These are phyloP conservation scores for Annulohypoxylon moriforme DNA, from an alignment of 495 filamentous ascomycete species.

Conservation along the genomic window DNA sequence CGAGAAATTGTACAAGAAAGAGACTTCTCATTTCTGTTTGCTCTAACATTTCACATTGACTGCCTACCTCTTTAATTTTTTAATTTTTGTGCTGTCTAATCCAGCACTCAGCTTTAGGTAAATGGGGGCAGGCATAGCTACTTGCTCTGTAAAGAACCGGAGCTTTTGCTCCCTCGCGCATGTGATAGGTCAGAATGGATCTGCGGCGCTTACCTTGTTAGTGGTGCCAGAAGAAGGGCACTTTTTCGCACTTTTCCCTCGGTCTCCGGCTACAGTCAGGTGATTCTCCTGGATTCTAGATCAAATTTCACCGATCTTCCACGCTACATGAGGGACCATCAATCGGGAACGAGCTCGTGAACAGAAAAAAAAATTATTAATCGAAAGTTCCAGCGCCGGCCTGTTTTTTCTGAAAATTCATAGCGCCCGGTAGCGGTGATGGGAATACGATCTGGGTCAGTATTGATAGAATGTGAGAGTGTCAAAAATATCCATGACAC, in stretches of 20 bases:
- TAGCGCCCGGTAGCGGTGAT: background rate
- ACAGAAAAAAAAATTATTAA: background rate
- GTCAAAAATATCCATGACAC: slow-evolving; percentile 25
- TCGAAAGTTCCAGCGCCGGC: slow-evolving; percentile 5
- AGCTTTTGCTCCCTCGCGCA: slow-evolving; percentile 50
- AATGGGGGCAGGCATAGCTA: slow-evolving; percentile 42
- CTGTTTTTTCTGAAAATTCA: background rate
- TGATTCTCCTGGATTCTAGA: slow-evolving; percentile 35
- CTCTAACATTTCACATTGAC: slow-evolving; percentile 37
- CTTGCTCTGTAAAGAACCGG: slow-evolving; percentile 48
- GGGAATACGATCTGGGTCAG: slow-evolving; percentile 1
- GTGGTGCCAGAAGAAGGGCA: slow-evolving; percentile 32
- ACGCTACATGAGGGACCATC: slow-evolving; percentile 9
- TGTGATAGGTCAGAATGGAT: slow-evolving; percentile 49
- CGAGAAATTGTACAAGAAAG: slow-evolving; percentile 34
- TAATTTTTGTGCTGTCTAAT: slow-evolving; percentile 48
- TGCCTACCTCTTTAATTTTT: slow-evolving; percentile 47
- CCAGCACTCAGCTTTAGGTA: slow-evolving; percentile 37
- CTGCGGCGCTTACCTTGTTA: slow-evolving; percentile 51
- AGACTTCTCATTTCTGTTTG: slow-evolving; percentile 44
- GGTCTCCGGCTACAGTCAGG: slow-evolving; percentile 33
- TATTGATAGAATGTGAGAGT: background rate
- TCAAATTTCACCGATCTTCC: slow-evolving; percentile 31
- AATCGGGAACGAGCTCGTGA: slow-evolving; percentile 17
- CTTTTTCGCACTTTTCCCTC: slow-evolving; percentile 23